phyloP scores from a whole-genome alignment of 768 basidiomycete genomes.

The Leccinum obscurum region DNA sequence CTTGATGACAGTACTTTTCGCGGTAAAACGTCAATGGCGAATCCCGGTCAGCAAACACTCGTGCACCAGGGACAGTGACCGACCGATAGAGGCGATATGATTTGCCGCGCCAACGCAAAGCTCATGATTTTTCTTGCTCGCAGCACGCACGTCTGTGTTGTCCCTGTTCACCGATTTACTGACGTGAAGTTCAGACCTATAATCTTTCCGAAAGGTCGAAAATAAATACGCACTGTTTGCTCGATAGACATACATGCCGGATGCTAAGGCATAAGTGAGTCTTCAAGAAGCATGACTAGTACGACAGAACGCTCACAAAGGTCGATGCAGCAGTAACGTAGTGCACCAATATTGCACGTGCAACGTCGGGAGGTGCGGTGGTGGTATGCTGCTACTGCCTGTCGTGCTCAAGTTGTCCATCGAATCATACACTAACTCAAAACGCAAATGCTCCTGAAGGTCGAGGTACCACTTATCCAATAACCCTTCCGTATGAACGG shows the following conservation, averaged over 20 bases:
- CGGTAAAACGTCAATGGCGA: slow-evolving; percentile 55
- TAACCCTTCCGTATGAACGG: slow-evolving; percentile 55
- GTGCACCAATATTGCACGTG: slow-evolving; percentile 90
- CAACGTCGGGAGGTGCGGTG: slow-evolving; percentile 68
- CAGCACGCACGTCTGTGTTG: slow-evolving; percentile 52
- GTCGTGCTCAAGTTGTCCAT: slow-evolving; percentile 28
- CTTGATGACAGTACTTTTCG: slow-evolving; percentile 59
- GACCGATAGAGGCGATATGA: slow-evolving; percentile 71
- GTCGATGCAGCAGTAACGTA: slow-evolving; percentile 70
- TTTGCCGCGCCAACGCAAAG: slow-evolving; percentile 77
- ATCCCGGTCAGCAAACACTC: background rate
- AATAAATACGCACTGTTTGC: slow-evolving; percentile 39
- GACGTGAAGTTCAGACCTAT: background rate
- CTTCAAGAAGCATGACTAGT: background rate
- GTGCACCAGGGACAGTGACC: slow-evolving; percentile 9
- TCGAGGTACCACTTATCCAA: slow-evolving; percentile 77
- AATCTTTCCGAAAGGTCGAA: background rate
- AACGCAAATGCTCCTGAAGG: slow-evolving; percentile 66
- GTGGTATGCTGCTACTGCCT: slow-evolving; percentile 39
- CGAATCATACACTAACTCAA: slow-evolving; percentile 48
- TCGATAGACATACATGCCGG: slow-evolving; percentile 27
- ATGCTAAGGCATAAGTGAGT: slow-evolving; percentile 23
- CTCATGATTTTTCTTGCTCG: slow-evolving; percentile 66
- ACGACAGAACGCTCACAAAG: slow-evolving; percentile 57
- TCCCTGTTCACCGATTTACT: slow-evolving; percentile 43